Evolutionary conservation across 2,329 filamentous ascomycete genomes (phyloP).

Genomic region (Phialocephala sp.): DNA sequence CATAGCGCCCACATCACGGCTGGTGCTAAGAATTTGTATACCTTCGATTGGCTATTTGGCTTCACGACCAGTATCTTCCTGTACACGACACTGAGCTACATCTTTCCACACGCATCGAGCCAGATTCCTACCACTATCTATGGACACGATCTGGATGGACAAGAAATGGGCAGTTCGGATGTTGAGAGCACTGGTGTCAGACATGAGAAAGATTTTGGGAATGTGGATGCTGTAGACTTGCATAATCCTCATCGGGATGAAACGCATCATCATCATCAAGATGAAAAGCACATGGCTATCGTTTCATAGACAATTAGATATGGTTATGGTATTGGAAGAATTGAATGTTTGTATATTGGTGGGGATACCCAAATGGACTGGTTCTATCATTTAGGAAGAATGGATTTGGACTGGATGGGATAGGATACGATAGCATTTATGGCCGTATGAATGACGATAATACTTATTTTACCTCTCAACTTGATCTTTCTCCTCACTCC

Average conservation of each 20-base stretch:
- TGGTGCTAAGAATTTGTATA: conserved; percentile 61
- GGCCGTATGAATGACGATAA: conserved; percentile 6
- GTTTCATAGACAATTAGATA: not conserved
- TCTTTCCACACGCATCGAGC: conserved; percentile 56
- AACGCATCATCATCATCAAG: not conserved
- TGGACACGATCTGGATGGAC: conserved; percentile 37
- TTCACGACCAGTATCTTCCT: conserved; percentile 61
- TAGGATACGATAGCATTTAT: not conserved
- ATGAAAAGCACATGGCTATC: not conserved
- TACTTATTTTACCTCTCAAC: not conserved
- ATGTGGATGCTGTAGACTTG: conserved; percentile 2
- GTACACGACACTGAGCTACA: conserved; percentile 56
- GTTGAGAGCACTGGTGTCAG: conserved; percentile 18
- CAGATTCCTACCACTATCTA: conserved; percentile 51
- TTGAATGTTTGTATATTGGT: not conserved
- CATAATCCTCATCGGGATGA: not conserved
- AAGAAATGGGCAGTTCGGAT: conserved; percentile 14
- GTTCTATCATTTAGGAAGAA: not conserved
- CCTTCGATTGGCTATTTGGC: conserved; percentile 70
- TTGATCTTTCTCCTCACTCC: not conserved
- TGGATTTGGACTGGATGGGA: not conserved
- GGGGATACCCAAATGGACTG: not conserved
- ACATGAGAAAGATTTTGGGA: conserved; percentile 8
- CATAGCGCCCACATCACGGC: conserved; percentile 40
- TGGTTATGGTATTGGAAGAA: not conserved